Base-by-base conservation (phyloP, 2,329 filamentous ascomycete species). In the Byssochlamys sp. region DNA sequence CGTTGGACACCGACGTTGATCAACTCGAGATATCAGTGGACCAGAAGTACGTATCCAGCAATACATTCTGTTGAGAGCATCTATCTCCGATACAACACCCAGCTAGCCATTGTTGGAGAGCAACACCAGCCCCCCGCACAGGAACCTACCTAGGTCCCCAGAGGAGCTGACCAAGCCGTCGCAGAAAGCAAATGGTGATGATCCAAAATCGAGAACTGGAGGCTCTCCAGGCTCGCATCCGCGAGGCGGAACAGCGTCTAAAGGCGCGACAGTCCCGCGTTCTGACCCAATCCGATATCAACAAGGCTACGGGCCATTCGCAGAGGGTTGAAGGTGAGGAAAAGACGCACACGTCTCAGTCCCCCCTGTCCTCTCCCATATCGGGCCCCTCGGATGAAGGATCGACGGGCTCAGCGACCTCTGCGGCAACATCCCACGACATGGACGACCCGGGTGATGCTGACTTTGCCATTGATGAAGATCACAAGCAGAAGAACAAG, bases 191-290 rank as follows among this genome's bases (percentile, higher is more conserved):
- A 69, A 82, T 84, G 59, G 86, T 97, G 69, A 82, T 81, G 62
- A 83, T 81, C 55, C 88, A 90, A 71, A 84, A 83, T 57, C 83
- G 85, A 61, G 90, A 96, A 74, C 86, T 97, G 64, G 87, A 95
- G 73, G 85, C 86, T 57, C 86, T 97, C 67, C 90, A 96, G 75
- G 85, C 85, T 55, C 86, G 86, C 65, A 84, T 97, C 66, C 87
- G 85, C 65, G 90, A 91, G 67, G 90, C 94, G 75, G 91, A 96
- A 75, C 82, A 88, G 65, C 87, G 87, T 51, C 81, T 97, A 55
- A 83, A 78, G 77, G n/a, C 39, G 39, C 39, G 39, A 19, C 39
- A 45, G 39, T 45, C 39, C 6, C 39, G 39, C n/a, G 9, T 24
- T n/a, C n/a, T 45, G 39, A 45, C 39, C 5, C 39, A 45, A 14